Evolutionary conservation across 768 basidiomycete species (phyloP), one percentile per base, ranked within the genome.

Genomic region (Mycena indigotica): DNA sequence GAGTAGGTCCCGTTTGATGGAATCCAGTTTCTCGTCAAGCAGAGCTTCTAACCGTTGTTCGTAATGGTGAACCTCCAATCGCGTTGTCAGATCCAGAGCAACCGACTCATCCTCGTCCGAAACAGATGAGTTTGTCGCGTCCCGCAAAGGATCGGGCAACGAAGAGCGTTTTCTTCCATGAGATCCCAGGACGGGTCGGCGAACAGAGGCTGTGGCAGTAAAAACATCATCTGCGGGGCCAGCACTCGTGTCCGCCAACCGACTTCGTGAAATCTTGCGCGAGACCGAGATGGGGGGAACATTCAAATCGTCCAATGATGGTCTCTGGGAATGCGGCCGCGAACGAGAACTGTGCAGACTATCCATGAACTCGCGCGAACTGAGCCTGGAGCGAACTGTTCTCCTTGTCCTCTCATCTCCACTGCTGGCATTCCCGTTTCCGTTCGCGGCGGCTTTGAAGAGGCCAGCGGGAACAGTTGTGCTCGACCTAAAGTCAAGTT

Each of bases 381-480:
- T 78, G 56, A 92, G 79, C 32, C 90, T 80, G 21, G 91, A 92
- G 46, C 89, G 87, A n/a, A 90, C 88, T 44, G 77, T 77, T 44
- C 84, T 77, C 55, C 89, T 82, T 2, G 87, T 86, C 41, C 86
- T 80, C 60, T 89, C 89, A 44, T 92, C 89, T 17, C 72, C 75
- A 40, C n/a, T n/a, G n/a, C n/a, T n/a, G n/a, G n/a, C n/a, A n/a
- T n/a, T n/a, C n/a, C n/a, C n/a, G n/a, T n/a, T n/a, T n/a, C 66
- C 70, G 48, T 35, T 8, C 17, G 81, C 85, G 50, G 91, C 77
- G 12, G 89, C 88, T 73, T 93, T 93, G 81, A 94, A 94, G 55
- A 93, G 67, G 2, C 90, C 90, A 29, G 92, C 92, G 19, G 92
- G 92, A 8, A 93, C 87, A 5, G 89, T 93, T 65, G 90, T 91